Base-by-base conservation (phyloP, 371 early-diverging fungal genomes). In the Mucor plumbeus region DNA sequence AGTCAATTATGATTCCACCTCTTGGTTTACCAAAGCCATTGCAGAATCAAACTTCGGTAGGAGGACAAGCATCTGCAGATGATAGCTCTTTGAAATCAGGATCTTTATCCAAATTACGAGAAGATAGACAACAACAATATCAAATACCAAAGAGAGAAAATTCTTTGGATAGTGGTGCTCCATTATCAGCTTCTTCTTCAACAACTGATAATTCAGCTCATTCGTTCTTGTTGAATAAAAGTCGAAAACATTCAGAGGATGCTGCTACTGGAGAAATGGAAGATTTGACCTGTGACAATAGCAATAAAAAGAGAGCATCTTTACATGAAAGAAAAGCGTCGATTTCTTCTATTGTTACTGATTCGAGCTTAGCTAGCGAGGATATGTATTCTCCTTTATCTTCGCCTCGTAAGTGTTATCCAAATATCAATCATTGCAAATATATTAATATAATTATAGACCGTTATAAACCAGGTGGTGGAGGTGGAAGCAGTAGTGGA, bases 21-120 rank as follows among this genome's bases (percentile, higher is more conserved):
- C 57, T 61, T 14, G 57, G 44, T 4, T 33, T 59, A 35, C 69
- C 69, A 4, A 62, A 65, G 17, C 54, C 34, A 15, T n/a, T 31
- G 41, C 67, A n/a, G 41, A 50, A 33, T 7, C 58, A 40, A 34
- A 19, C 21, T 40, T 7, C 14, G 7, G 31, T 17, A 50, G 26
- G 6, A 13, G 15, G 47, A 31, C 38, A 57, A 21, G 6, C 41
- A 8, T 38, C 63, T 26, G 40, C 3, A 8, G 71, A 71, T 9
- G 62, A 62, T 44, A 33, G 39, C n/a, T 72, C 69, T 33, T 38
- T 71, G 19, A 77, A 77, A 64, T 69, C 74, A 13, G 77, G 77
- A 0, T 77, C 77, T 19, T 39, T 77, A 34, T 74, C 71, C n/a
- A 77, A 71, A 17, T 34, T 74, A 35, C 62, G 74, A 50, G 72